A percentile compares a stretch with the other conserved stretches of the same genome.
These are phyloP conservation scores for Biscutella laevigata DNA, from an alignment of 441 rosid species.

Conservation along the genomic window DNA sequence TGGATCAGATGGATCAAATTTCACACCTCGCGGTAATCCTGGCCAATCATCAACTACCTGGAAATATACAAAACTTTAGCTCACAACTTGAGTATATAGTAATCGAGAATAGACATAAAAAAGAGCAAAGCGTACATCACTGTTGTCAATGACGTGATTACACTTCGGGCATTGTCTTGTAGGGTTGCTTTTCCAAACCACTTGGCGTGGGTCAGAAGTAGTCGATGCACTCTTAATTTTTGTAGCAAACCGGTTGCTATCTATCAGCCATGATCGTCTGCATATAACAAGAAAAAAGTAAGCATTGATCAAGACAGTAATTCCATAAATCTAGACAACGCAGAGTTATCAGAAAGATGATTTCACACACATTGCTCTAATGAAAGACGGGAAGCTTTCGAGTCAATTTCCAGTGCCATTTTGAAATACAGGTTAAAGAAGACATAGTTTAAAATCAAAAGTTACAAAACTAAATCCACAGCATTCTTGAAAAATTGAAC, in stretches of 20 bases:
- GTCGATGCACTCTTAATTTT: conserved; percentile 77
- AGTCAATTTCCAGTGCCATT: neutral
- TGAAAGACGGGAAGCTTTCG: neutral
- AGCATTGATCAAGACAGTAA: neutral
- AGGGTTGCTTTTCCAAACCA: conserved; percentile 74
- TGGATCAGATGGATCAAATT: conserved; percentile 89
- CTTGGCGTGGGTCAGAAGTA: conserved; percentile 34
- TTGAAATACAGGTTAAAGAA: neutral
- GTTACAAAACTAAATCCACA: neutral
- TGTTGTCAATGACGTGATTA: conserved; percentile 64
- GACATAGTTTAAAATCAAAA: neutral
- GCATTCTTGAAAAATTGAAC: neutral
- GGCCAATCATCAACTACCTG: conserved; percentile 83
- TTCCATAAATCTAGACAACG: neutral
- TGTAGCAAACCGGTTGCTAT: conserved; percentile 63
- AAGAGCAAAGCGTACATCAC: conserved; percentile 40
- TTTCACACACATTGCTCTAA: neutral
- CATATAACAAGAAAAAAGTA: conserved; percentile 17
- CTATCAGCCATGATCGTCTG: conserved; percentile 82
- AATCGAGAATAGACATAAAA: neutral
- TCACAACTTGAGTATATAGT: neutral
- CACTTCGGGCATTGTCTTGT: conserved; percentile 75
- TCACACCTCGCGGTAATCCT: conserved; percentile 84
- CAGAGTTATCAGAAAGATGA: neutral
- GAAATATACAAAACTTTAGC: conserved; percentile 1